phyloP scores from a whole-genome alignment of 208 protist genomes.

The Endotrypanum monterogeii region DNA sequence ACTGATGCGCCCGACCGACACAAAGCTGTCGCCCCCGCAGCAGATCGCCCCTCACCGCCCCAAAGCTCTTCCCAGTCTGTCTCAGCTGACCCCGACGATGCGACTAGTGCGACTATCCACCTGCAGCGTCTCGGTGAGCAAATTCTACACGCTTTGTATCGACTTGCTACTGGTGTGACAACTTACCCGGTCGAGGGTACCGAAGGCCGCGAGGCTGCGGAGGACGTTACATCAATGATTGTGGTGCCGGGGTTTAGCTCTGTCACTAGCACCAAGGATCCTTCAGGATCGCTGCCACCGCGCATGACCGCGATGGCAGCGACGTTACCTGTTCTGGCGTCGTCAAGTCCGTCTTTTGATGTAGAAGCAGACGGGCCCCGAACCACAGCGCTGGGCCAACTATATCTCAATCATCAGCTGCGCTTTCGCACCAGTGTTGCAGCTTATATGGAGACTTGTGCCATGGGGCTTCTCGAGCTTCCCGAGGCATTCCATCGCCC shows the following conservation, averaged over 20 bases:
- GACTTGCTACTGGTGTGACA: conserved; percentile 15
- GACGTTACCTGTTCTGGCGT: neutral
- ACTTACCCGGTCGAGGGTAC: neutral
- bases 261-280: neutral
- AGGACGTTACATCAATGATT: neutral
- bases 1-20: neutral
- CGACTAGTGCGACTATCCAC: conserved; percentile 24
- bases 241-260: neutral
- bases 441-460: conserved; percentile 51
- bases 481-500: conserved; percentile 27
- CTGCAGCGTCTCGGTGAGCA: conserved; percentile 27
- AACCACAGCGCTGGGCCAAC: conserved; percentile 20
- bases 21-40: neutral
- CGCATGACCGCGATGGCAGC: neutral
- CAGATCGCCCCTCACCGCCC: neutral
- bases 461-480: conserved; percentile 35
- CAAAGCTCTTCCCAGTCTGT: neutral
- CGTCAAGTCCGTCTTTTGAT: neutral
- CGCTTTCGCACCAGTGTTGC: conserved; percentile 33
- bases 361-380: conserved; percentile 12
- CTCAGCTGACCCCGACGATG: conserved; percentile 25
- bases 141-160: conserved; percentile 31
- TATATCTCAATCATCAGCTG: conserved; percentile 15
- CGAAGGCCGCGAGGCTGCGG: neutral
- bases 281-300: neutral